Percentiles rank a stretch among this genome's conserved stretches.
phyloP scores from a whole-genome alignment of 2,329 filamentous ascomycete genomes.

The Chaetomiaceae sp. region DNA sequence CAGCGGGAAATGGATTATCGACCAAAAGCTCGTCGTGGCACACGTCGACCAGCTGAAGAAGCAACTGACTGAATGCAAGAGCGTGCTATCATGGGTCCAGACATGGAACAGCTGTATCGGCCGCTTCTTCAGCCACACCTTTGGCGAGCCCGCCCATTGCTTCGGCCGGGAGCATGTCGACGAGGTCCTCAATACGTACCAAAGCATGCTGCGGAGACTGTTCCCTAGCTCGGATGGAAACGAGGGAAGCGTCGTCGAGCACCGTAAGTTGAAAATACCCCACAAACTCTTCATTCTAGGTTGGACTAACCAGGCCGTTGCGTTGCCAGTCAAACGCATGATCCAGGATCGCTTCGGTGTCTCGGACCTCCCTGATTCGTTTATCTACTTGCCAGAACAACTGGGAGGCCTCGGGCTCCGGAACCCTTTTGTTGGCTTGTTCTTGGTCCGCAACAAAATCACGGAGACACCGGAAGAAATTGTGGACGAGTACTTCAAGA shows the following conservation, averaged over 20 bases:
- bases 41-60: slow-evolving; percentile 52
- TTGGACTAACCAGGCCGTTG: not conserved
- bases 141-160: slow-evolving; percentile 42
- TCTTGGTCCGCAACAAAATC: slow-evolving; percentile 34
- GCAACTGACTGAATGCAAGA: slow-evolving; percentile 51
- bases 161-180: slow-evolving; percentile 43
- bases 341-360: slow-evolving; percentile 35
- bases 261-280: slow-evolving; percentile 17
- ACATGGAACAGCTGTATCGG: slow-evolving; percentile 45
- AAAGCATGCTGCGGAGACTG: slow-evolving; percentile 38
- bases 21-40: slow-evolving; percentile 47
- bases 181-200: slow-evolving; percentile 40
- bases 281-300: too few species aligned
- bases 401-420: slow-evolving; percentile 44
- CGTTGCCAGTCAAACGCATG: slow-evolving; percentile 27
- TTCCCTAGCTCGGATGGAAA: slow-evolving; percentile 29
- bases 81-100: slow-evolving; percentile 38
- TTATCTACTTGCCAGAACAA: slow-evolving; percentile 43
- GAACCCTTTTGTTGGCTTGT: slow-evolving; percentile 43
- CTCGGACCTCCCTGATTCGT: slow-evolving; percentile 40
- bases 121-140: slow-evolving; percentile 44
- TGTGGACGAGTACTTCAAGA: slow-evolving; percentile 26
- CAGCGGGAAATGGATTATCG: slow-evolving; percentile 48
- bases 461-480: slow-evolving; percentile 24
- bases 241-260: slow-evolving; percentile 29